Conservation (phyloP, 371 early-diverging fungal species). For the Sporodiniella umbellata region DNA sequence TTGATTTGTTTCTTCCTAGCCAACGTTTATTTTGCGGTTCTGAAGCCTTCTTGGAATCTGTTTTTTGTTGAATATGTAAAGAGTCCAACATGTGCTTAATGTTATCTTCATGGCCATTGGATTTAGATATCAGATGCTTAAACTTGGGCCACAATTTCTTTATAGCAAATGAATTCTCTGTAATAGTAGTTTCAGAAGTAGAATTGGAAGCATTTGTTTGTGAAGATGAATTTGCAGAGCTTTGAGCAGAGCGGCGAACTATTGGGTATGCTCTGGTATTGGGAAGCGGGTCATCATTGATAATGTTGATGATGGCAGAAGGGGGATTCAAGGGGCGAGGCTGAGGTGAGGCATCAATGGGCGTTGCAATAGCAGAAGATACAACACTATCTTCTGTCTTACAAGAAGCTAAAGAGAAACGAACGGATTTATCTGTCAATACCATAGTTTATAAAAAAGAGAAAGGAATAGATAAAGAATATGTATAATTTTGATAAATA, state of each 20-base stretch:
- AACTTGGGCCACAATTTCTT: slow-evolving; percentile 31
- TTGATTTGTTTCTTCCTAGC: slow-evolving; percentile 22
- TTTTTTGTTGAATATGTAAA: slow-evolving; percentile 10
- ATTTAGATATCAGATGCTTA: slow-evolving; percentile 21
- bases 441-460: slow-evolving; percentile 1
- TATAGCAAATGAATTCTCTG: not conserved
- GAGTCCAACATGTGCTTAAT: slow-evolving; percentile 9
- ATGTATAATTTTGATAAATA: not conserved
- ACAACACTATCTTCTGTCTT: slow-evolving; percentile 35
- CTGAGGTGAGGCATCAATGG: slow-evolving; percentile 34
- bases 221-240: too few relatives aligned
- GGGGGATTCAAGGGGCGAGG: slow-evolving; percentile 21
- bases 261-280: slow-evolving; percentile 20
- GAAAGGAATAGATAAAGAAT: slow-evolving; percentile 9
- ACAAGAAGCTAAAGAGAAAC: slow-evolving; percentile 34
- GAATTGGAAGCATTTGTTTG: too few relatives aligned
- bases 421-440: slow-evolving; percentile 10
- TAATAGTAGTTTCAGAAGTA: not conserved
- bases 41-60: slow-evolving; percentile 3
- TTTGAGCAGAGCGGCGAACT: slow-evolving; percentile 12
- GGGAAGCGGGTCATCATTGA: slow-evolving; percentile 26
- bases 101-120: slow-evolving; percentile 3
- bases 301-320: slow-evolving; percentile 30
- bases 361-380: slow-evolving; percentile 30
- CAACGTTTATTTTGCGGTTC: slow-evolving; percentile 8